These are phyloP conservation scores for Xylaria sp. DNA, from an alignment of 2,329 filamentous ascomycete species.

Conservation along the genomic window DNA sequence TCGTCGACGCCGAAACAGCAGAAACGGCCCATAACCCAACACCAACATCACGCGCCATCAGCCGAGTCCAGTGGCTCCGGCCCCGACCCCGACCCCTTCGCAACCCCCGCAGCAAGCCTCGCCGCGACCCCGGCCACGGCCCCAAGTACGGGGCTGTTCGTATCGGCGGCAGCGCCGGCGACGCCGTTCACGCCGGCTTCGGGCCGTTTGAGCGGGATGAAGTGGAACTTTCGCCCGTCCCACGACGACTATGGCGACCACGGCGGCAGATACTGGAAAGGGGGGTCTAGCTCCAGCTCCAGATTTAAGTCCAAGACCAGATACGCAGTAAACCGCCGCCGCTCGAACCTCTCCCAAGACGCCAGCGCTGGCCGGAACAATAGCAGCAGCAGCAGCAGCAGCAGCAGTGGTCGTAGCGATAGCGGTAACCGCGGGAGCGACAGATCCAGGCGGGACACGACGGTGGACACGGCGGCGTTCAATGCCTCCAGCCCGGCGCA, in stretches of 20 bases:
- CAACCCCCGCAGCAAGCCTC: neutral
- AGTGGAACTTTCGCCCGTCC: neutral
- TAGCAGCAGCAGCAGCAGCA: no score
- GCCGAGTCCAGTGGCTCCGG: no score
- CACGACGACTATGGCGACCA: neutral
- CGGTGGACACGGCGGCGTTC: neutral
- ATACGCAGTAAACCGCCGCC: no score
- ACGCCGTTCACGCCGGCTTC: neutral
- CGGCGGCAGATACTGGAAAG: no score
- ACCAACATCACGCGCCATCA: no score
- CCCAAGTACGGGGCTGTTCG: neutral
- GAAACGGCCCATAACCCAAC: no score
- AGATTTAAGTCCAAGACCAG: no score
- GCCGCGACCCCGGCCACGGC: neutral
- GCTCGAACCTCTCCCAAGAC: neutral
- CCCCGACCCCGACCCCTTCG: neutral
- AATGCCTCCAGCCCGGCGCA: neutral
- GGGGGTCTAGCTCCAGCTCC: no score
- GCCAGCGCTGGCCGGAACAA: no score
- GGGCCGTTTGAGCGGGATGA: neutral
- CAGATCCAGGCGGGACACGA: neutral
- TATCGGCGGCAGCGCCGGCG: neutral
- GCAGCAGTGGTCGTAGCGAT: no score
- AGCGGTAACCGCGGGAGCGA: no score
- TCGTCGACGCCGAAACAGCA: no score